Conservation (phyloP, 768 basidiomycete species). For the Hortiboletus campestris region DNA sequence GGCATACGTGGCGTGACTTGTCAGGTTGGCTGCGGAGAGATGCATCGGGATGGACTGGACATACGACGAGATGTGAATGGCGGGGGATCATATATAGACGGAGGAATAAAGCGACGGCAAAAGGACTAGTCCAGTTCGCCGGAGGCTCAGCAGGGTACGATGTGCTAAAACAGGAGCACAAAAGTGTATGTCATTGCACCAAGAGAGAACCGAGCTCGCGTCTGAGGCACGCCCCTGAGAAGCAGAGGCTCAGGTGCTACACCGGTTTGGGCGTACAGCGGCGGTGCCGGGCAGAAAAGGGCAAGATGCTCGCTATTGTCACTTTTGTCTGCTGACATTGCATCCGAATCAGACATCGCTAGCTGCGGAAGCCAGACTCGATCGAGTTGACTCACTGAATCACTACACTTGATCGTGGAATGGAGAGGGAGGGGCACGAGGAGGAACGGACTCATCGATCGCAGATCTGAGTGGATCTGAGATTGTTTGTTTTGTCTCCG, state of each 20-base stretch:
- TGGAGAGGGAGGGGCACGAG: not conserved
- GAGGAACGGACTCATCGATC: constrained; percentile 9
- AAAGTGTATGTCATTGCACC: constrained; percentile 9
- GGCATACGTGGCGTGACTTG: constrained; percentile 5
- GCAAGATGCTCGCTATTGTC: not conserved
- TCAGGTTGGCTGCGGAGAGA: not conserved
- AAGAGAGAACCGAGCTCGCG: not conserved
- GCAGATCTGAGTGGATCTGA: constrained; percentile 27
- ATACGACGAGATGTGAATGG: not conserved
- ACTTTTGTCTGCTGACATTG: not conserved
- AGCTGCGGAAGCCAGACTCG: not conserved
- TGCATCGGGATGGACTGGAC: constrained; percentile 17
- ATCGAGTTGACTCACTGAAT: not conserved
- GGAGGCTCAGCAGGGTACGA: constrained; percentile 12
- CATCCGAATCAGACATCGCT: not conserved
- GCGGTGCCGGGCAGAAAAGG: constrained; percentile 12
- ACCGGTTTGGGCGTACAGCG: constrained; percentile 13
- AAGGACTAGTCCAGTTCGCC: constrained; percentile 15
- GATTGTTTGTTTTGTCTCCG: constrained; percentile 33
- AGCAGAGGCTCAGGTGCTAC: not conserved
- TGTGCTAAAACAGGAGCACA: constrained; percentile 15
- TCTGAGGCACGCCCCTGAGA: constrained; percentile 6
- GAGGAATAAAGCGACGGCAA: constrained; percentile 20
- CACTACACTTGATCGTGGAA: not conserved
- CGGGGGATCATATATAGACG: constrained; percentile 26